Percentiles rank a stretch among this genome's conserved stretches.
These are phyloP conservation scores for Bauhinia variegata DNA, from an alignment of 306 rosid species.

Conservation along the genomic window DNA sequence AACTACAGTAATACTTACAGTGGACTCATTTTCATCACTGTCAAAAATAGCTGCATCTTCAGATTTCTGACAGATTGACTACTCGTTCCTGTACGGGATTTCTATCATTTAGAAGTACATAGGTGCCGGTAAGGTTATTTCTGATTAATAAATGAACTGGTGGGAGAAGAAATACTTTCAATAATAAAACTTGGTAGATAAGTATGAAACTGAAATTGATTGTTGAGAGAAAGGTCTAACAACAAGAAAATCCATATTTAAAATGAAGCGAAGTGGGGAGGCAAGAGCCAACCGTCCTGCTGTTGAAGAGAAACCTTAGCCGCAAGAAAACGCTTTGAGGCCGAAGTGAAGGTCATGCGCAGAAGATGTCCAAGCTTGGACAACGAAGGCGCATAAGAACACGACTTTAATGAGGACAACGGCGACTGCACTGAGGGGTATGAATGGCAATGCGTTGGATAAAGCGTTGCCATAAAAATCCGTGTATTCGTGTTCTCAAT, in stretches of 20 bases:
- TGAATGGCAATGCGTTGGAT: slow-evolving; percentile 54
- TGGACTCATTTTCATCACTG: slow-evolving; percentile 45
- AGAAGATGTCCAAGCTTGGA: slow-evolving; percentile 33
- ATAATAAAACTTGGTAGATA: no score
- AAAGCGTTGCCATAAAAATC: slow-evolving; percentile 59
- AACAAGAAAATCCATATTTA: no score
- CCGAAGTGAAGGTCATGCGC: slow-evolving; percentile 34
- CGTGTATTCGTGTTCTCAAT: background rate
- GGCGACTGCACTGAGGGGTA: slow-evolving; percentile 31
- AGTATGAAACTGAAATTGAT: background rate
- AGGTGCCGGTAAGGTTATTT: no score
- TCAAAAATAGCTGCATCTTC: slow-evolving; percentile 33
- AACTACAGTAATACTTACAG: slow-evolving; percentile 84
- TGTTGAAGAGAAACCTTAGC: slow-evolving; percentile 53
- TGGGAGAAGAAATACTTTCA: no score
- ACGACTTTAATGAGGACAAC: background rate
- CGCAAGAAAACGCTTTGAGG: slow-evolving; percentile 42
- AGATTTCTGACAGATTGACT: slow-evolving; percentile 38
- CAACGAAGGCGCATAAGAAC: slow-evolving; percentile 21
- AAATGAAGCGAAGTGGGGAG: background rate
- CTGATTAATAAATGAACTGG: no score
- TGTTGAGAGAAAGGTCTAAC: background rate
- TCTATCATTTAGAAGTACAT: no score
- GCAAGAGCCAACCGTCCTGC: slow-evolving; percentile 56
- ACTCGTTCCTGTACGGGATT: no score